Evolutionary conservation across 768 basidiomycete genomes (phyloP), one percentile per base, ranked within the genome.

Genomic region (Suillus clintonianus): DNA sequence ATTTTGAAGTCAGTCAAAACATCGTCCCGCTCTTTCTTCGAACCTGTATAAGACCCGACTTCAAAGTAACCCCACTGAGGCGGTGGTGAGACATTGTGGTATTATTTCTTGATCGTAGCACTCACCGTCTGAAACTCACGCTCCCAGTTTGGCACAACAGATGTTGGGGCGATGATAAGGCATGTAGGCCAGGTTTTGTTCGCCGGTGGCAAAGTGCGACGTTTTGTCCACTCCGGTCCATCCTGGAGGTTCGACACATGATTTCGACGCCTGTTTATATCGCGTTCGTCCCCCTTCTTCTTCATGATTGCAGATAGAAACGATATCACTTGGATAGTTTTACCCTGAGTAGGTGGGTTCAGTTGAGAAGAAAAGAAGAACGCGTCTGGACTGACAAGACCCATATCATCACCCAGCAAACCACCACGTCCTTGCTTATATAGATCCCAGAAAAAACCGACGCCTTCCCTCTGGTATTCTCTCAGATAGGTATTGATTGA

Each of bases 321-420:
- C 0, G 90, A 84, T 51, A 95, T 92, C 30, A 95, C 89, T 74
- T 99, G 97, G 24, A 98, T 95, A 0, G 97, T 99, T 84, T 99
- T 99, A 3, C 90, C 97, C 82, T 79, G 62, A 57, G 9, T 24
- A 61, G 5, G 17, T 47, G 39, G 61, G 22, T 62, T 30, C 43
- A 65, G 65, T 34, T 6, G 10, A 11, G 39, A 62, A 65, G 24
- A 50, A 32, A 34, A 42, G 13, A 61, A 27, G 39, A n/a, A 57
- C 30, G 17, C 51, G 60, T n/a, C 41, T 9, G 5, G 34, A 75
- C 75, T 30, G 66, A 89, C 88, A 65, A 90, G 80, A 67, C 94
- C 97, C 97, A 99, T 99, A 71, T 99, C 97, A 72, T 99, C 97
- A 6, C 97, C 97, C 5, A 99, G 82, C 13, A 98, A 73, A 0